These are phyloP conservation scores for Pilobolus umbonatus DNA, from an alignment of 192 early-diverging fungal genomes.

Conservation along the genomic window DNA sequence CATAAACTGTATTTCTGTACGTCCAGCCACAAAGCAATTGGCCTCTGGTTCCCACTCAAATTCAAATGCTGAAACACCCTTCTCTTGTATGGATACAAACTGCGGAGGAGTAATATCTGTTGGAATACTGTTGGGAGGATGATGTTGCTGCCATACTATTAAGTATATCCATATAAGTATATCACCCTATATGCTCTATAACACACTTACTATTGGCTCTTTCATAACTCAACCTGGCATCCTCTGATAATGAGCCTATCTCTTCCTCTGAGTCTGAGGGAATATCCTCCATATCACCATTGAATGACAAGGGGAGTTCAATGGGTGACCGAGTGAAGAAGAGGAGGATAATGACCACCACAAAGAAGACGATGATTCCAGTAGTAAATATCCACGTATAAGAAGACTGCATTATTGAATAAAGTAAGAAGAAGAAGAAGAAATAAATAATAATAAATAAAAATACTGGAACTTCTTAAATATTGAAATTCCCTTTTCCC, in stretches of 20 bases:
- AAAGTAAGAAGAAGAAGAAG: too few relatives aligned
- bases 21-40: constrained; percentile 62
- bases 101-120: constrained; percentile 72
- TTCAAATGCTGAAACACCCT: constrained; percentile 77
- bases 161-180: background rate
- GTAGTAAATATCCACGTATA: constrained; percentile 37
- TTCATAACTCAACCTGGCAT: constrained; percentile 38
- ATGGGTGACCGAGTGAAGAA: constrained; percentile 32
- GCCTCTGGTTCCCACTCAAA: constrained; percentile 61
- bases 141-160: constrained; percentile 61
- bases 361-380: constrained; percentile 30
- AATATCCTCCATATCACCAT: constrained; percentile 34
- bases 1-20: constrained; percentile 70
- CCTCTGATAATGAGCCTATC: constrained; percentile 33
- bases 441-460: too few relatives aligned
- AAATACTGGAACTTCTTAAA: too few relatives aligned
- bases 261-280: constrained; percentile 32
- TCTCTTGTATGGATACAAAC: constrained; percentile 67
- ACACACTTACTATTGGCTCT: constrained; percentile 30
- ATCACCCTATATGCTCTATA: background rate
- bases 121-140: constrained; percentile 68
- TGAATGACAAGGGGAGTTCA: constrained; percentile 14
- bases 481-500: too few relatives aligned
- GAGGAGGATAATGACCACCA: constrained; percentile 29
- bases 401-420: too few relatives aligned